Base-by-base conservation (phyloP, 108 stramenopile genomes). In the Fistulifera solaris region DNA sequence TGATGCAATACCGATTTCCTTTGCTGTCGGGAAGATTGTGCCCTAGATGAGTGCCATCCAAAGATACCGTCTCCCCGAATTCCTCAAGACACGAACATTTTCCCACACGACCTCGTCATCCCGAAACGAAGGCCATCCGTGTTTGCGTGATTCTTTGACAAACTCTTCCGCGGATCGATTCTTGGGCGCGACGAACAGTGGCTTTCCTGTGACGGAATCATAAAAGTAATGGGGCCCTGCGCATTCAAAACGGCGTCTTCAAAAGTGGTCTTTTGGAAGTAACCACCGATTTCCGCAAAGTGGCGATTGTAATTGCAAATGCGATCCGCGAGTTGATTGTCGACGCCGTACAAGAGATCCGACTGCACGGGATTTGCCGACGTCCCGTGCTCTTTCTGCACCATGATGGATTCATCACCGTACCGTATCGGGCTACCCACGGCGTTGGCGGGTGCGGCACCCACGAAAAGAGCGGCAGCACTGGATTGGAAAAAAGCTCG, bases 51-150 rank as follows among this genome's bases (percentile, higher is more conserved):
- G 90, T 89, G 14, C 91, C 94, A 55, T 78, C 80, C 1, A 75
- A 64, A 28, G 73, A 73, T 7, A 96, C 90, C 15, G 85, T 78
- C 59, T 96, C 94, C 94, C 94, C 40, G 67, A 61, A 17, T 66
- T 73, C 8, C 31, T 35, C 38, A 96, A 47, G 0, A 90, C 81
- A 28, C 92, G 58, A 0, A 96, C 89, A 62, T 85, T 87, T 11
- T 88, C 84, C 94, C 94, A 96, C 0, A 87, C 83, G 6, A 84
- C 83, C 39, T 81, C 85, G 23, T 83, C 63, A 54, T 87, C 86
- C 10, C 89, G 77, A 60, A 91, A 92, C 42, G 73, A 76, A 15
- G 89, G 89, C 84, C 84, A 85, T 31, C 90, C 90, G 62, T 93
- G 90, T 7, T 50, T 41, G 27, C 44, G 21, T 11, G 62, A 75